A percentile compares a stretch with the other conserved stretches of the same genome.
phyloP scores from a whole-genome alignment of 148 eudicot genomes.

The Spergularia bocconei region DNA sequence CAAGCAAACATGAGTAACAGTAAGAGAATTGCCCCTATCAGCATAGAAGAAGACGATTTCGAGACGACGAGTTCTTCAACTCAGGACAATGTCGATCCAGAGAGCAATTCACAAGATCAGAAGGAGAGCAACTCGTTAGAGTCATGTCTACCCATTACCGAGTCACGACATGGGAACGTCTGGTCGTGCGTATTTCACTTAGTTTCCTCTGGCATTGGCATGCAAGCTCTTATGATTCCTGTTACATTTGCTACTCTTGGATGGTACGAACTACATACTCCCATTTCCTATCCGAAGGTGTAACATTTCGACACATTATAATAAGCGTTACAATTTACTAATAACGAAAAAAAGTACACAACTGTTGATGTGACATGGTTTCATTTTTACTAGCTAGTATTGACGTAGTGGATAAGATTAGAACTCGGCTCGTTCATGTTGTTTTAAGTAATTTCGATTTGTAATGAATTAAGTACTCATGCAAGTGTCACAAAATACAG shows the following conservation, averaged over 20 bases:
- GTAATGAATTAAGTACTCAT: not conserved
- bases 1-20: conserved; percentile 8
- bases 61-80: conserved; percentile 6
- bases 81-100: not conserved
- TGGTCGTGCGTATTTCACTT: conserved; percentile 37
- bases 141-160: conserved; percentile 53
- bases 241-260: conserved; percentile 35
- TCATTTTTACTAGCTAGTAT: not conserved
- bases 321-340: too few relatives aligned
- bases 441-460: not conserved
- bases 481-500: not conserved
- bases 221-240: conserved; percentile 43
- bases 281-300: not conserved
- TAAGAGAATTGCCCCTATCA: conserved; percentile 9
- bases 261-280: conserved; percentile 7
- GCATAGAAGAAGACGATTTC: not conserved
- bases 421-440: not conserved
- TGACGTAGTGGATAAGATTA: too few relatives aligned
- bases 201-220: conserved; percentile 45
- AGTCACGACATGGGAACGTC: conserved; percentile 42
- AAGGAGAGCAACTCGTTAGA: conserved; percentile 28
- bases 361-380: too few relatives aligned
- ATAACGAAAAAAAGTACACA: too few relatives aligned
- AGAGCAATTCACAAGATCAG: not conserved
- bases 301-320: not conserved